Base-by-base conservation (phyloP, 2,329 filamentous ascomycete species). In the Microcera coccophila region DNA sequence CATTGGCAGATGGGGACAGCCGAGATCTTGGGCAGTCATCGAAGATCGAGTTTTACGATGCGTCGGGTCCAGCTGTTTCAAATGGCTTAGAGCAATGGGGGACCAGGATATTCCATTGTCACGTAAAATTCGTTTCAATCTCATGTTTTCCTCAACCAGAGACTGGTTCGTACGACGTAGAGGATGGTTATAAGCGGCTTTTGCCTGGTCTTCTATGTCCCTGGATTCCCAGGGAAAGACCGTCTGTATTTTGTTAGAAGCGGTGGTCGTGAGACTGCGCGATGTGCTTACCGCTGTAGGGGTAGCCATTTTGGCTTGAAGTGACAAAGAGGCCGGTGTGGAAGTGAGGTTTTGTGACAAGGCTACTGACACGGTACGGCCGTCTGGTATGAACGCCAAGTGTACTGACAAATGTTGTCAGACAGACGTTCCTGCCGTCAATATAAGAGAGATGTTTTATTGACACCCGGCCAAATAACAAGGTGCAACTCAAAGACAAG, bases 61-160 rank as follows among this genome's bases (percentile, higher is more conserved):
- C 19, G 54, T 55, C 11, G 62, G 59, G 22, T 61, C 56, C n/a
- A 52, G 46, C 29, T 62, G 54, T 49, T 58, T 60, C 49, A 62
- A 46, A 18, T 66, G 65, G 22, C 48, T 62, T 40, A 60, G 61
- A 5, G 65, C 57, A 38, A 64, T 45, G 5, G 66, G 56, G 4
- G 70, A 73, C 75, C 75, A 78, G 3, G 71, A 62, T 45, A 78
- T 75, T 24, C 70, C 70, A 53, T 76, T 71, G 45, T 76, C 69
- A 19, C 73, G 72, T 24, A 79, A 62, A 5, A 78, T 66, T 31
- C 66, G 67, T 60, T 79, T 79, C 37, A 79, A 62, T 24, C 56
- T 60, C 57, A 71, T 39, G 45, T 76, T 77, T 57, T 79, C 75
- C 15, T 74, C 70, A 12, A 62, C 48, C 3, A 79, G 65, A 37